Evolutionary conservation across 345 rosid species (phyloP), one percentile per base, ranked within the genome.

Genomic region (Hirschfeldia incana): DNA sequence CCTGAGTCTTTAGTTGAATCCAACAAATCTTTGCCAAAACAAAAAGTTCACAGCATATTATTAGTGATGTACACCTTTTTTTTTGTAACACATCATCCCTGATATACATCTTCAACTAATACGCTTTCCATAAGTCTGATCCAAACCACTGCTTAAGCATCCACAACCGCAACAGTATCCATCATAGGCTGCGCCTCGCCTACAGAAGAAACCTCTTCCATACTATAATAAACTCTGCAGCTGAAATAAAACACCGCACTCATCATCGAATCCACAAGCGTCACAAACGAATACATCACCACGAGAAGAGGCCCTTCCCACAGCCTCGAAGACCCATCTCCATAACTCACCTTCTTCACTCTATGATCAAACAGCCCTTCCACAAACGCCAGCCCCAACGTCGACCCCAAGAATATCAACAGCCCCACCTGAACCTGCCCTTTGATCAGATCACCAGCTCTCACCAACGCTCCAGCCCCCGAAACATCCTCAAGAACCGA

Each of bases 221-320:
- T 89, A 83, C 83, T 80, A 27, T 85, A 70, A 80, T 87, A 88
- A 57, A 88, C 89, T 80, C 88, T 86, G 85, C 98, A 91, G 69
- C 94, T 92, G 69, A 90, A 94, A 69, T 90, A 94, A 86, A 94
- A 94, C 75, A 94, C 94, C 1, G 90, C 85, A 82, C 80, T 86
- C 94, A 88, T 91, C 97, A 92, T 94, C 67, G 88, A 83, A 85
- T 94, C 97, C 2, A 92, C 82, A 73, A 94, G 97, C 74, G 86
- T 86, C 67, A 92, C 88, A 76, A 94, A 94, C 1, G 98, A 88
- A 87, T 87, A 87, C 97, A 94, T 94, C 63, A 94, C 11, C 65
- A 91, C 97, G 82, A 94, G 68, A 27, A 94, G 88, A 53, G 97
- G 97, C 49, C 97, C 98, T 83, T 94, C 98, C 98, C 98, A 94